Conservation (phyloP, 441 rosid species). For the Jatropha multifida region DNA sequence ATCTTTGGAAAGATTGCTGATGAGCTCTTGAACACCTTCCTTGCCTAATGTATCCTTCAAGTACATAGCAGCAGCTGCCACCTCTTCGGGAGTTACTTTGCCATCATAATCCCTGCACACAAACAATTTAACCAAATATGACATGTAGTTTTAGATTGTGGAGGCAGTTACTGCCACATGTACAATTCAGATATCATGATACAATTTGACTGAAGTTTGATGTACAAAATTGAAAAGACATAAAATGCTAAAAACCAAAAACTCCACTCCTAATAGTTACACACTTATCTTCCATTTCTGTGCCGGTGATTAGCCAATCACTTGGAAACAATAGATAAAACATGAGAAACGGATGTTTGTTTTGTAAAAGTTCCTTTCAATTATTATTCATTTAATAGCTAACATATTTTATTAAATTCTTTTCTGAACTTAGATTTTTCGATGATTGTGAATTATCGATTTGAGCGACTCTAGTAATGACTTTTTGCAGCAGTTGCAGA, state of each 20-base stretch:
- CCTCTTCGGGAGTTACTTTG: constrained; percentile 87
- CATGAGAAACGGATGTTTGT: too few species aligned
- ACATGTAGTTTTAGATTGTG: background rate
- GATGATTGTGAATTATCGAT: too few species aligned
- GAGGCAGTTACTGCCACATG: background rate
- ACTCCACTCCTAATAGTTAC: too few species aligned
- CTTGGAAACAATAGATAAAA: too few species aligned
- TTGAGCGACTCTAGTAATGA: too few species aligned
- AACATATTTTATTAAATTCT: too few species aligned
- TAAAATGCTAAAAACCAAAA: background rate
- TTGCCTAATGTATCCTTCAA: constrained; percentile 69
- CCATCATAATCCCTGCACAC: constrained; percentile 74
- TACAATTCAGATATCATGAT: background rate
- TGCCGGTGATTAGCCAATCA: too few species aligned
- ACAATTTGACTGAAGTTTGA: background rate
- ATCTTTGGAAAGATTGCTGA: constrained; percentile 78
- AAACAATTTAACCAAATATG: constrained; percentile 10
- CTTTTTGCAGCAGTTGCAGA: too few species aligned
- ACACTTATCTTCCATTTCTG: too few species aligned
- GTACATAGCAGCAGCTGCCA: constrained; percentile 79
- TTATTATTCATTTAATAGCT: too few species aligned
- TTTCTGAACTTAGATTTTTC: too few species aligned
- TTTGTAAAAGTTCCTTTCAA: too few species aligned
- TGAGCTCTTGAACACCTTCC: constrained; percentile 76
- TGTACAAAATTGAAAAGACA: background rate